A percentile compares a stretch with the other conserved stretches of the same genome.
Evolutionary conservation across 2,329 filamentous ascomycete genomes (phyloP).

Genomic region (Talaromyces sp.): DNA sequence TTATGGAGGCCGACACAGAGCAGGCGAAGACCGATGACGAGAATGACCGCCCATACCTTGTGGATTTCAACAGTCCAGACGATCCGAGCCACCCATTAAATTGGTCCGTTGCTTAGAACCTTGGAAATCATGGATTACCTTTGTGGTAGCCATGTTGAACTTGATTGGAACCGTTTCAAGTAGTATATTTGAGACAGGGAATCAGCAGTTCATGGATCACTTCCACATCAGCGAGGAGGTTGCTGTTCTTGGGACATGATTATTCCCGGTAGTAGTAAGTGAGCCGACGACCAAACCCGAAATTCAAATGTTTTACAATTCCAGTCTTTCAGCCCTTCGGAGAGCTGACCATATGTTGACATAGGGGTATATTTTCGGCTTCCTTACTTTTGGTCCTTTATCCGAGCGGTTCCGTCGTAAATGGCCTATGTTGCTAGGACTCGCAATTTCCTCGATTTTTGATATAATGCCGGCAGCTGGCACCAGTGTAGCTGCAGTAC

Average conservation of each 20-base stretch:
- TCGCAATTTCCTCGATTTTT: not conserved
- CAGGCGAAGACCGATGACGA: not conserved
- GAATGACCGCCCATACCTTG: not conserved
- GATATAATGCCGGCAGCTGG: not conserved
- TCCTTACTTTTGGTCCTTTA: not conserved
- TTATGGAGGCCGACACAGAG: too few species aligned
- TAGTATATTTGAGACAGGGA: not conserved
- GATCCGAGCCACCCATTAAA: not conserved
- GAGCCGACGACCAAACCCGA: too few species aligned
- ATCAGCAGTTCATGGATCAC: not conserved
- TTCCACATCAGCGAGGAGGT: not conserved
- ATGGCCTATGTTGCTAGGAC: not conserved
- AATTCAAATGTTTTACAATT: too few species aligned
- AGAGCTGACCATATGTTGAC: too few species aligned
- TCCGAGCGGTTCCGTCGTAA: not conserved
- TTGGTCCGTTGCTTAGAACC: not conserved
- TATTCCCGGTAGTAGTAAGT: too few species aligned
- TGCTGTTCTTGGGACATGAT: not conserved
- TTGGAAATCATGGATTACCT: not conserved
- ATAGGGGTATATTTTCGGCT: not conserved
- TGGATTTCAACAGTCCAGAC: not conserved
- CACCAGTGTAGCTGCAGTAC: too few species aligned
- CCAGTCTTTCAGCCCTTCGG: too few species aligned
- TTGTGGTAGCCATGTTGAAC: not conserved
- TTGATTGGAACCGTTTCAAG: not conserved